These are phyloP conservation scores for Ophiognomonia clavigignenti-juglandacearum DNA, from an alignment of 2,329 filamentous ascomycete genomes.

Conservation along the genomic window DNA sequence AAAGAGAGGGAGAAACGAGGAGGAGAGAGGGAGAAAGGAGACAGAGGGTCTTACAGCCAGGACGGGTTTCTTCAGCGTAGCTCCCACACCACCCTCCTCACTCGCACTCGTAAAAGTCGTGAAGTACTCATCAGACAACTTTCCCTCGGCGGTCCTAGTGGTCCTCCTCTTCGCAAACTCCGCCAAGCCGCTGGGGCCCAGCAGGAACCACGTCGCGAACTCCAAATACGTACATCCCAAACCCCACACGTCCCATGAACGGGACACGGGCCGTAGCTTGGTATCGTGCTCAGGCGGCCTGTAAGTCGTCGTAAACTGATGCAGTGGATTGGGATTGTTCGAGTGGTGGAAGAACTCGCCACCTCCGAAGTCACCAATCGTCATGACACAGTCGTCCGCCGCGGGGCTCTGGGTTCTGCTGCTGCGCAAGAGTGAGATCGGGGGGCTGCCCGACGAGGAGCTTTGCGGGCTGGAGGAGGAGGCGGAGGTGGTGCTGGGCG, in stretches of 20 bases:
- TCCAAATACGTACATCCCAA: slow-evolving; percentile 22
- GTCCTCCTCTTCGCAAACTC: slow-evolving; percentile 17
- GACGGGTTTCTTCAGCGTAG: slow-evolving; percentile 15
- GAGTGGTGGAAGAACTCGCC: slow-evolving; percentile 16
- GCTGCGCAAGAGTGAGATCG: slow-evolving; percentile 7
- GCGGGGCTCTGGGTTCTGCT: slow-evolving; percentile 9
- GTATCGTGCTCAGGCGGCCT: slow-evolving; percentile 17
- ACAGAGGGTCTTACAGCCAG: slow-evolving; percentile 14
- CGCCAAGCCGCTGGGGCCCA: slow-evolving; percentile 10
- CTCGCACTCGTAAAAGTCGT: slow-evolving; percentile 14
- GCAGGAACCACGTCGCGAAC: slow-evolving; percentile 19
- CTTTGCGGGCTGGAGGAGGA: too few species aligned
- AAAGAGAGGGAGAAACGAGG: too few species aligned
- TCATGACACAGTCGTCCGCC: slow-evolving; percentile 7
- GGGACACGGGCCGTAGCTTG: slow-evolving; percentile 16
- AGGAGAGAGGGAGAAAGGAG: too few species aligned
- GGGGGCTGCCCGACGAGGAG: neutral
- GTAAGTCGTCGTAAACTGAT: slow-evolving; percentile 15
- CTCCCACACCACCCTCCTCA: slow-evolving; percentile 13
- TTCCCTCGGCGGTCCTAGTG: slow-evolving; percentile 12
- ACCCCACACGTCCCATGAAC: slow-evolving; percentile 22
- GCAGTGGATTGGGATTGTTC: slow-evolving; percentile 14
- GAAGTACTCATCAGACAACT: slow-evolving; percentile 17
- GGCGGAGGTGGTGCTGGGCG: neutral
- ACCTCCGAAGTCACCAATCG: slow-evolving; percentile 17